Percentiles rank a stretch among this genome's conserved stretches.
Conservation (phyloP, 768 basidiomycete species). For the Lactarius sanguifluus region DNA sequence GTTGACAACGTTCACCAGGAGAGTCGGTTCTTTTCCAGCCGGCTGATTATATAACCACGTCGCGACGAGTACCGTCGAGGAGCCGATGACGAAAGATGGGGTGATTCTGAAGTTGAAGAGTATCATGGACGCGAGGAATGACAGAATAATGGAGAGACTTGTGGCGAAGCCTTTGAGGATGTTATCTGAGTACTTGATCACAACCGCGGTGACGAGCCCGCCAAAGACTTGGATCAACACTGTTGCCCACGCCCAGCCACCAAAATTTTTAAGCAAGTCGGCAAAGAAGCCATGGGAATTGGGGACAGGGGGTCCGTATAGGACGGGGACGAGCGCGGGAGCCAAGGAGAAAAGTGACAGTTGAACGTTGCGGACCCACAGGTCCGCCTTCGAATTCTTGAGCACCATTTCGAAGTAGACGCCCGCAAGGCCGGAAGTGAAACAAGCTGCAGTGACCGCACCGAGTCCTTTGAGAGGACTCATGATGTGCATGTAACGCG, state of each 20-base stretch:
- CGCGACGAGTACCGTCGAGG: conserved; percentile 78
- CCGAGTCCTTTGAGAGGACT: conserved; percentile 77
- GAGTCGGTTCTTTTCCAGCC: conserved; percentile 39
- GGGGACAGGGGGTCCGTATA: conserved; percentile 50
- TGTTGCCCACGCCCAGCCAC: conserved; percentile 93
- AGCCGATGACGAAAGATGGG: conserved; percentile 80
- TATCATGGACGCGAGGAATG: conserved; percentile 89
- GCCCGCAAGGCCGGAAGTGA: conserved; percentile 87
- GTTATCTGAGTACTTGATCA: conserved; percentile 97
- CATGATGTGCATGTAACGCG: conserved; percentile 69
- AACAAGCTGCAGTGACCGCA: conserved; percentile 82
- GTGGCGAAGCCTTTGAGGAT: conserved; percentile 98
- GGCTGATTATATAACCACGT: conserved; percentile 97
- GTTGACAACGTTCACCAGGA: conserved; percentile 36
- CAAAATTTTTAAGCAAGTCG: conserved; percentile 82
- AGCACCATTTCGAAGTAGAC: conserved; percentile 95
- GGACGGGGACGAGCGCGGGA: conserved; percentile 81
- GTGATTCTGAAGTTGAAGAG: conserved; percentile 92
- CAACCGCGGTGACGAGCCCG: conserved; percentile 89
- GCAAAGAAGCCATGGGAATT: conserved; percentile 50
- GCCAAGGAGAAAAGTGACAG: conserved; percentile 86
- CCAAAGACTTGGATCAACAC: conserved; percentile 89
- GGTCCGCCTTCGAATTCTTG: conserved; percentile 77
- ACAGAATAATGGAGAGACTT: conserved; percentile 87
- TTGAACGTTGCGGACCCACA: conserved; percentile 91